A percentile compares a stretch with the other conserved stretches of the same genome.
Evolutionary conservation across 2,329 filamentous ascomycete genomes (phyloP).

Genomic region (Ophiosphaerella korrae): DNA sequence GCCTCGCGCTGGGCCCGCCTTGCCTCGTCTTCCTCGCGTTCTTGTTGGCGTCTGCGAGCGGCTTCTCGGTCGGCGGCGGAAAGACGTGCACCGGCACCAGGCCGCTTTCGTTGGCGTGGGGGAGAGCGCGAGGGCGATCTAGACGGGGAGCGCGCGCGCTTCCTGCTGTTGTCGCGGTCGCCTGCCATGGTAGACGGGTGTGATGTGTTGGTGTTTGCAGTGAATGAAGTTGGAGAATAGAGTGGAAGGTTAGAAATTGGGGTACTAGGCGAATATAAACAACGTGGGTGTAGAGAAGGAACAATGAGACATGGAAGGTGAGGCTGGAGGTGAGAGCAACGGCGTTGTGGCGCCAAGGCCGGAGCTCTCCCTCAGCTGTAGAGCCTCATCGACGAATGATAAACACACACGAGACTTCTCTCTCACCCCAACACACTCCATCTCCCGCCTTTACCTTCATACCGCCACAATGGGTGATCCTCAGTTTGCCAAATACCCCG

Average conservation of each 20-base stretch:
- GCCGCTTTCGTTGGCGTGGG: constrained; percentile 71
- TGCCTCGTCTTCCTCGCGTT: constrained; percentile 51
- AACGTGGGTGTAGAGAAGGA: neutral
- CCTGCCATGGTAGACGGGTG: constrained; percentile 23
- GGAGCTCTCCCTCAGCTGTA: constrained; percentile 8
- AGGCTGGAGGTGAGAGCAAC: neutral
- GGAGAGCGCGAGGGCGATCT: constrained; percentile 46
- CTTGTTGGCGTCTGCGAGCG: constrained; percentile 60
- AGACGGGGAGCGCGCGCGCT: constrained; percentile 42
- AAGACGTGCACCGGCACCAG: constrained; percentile 59
- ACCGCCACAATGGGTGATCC: constrained; percentile 69
- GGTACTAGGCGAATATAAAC: neutral
- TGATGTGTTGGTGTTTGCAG: neutral
- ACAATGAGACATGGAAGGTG: neutral
- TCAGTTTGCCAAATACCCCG: constrained; percentile 83
- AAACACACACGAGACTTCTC: constrained; percentile 19
- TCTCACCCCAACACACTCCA: constrained; percentile 8
- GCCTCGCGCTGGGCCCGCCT: constrained; percentile 53
- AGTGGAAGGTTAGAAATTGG: neutral
- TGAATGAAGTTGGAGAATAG: neutral
- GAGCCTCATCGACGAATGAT: constrained; percentile 5
- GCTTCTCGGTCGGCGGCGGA: constrained; percentile 70
- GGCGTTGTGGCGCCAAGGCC: constrained; percentile 4
- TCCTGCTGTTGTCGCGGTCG: constrained; percentile 24
- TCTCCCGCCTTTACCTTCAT: constrained; percentile 5